These are phyloP conservation scores for Bryoglossum gracile DNA, from an alignment of 495 filamentous ascomycete species.

Conservation along the genomic window DNA sequence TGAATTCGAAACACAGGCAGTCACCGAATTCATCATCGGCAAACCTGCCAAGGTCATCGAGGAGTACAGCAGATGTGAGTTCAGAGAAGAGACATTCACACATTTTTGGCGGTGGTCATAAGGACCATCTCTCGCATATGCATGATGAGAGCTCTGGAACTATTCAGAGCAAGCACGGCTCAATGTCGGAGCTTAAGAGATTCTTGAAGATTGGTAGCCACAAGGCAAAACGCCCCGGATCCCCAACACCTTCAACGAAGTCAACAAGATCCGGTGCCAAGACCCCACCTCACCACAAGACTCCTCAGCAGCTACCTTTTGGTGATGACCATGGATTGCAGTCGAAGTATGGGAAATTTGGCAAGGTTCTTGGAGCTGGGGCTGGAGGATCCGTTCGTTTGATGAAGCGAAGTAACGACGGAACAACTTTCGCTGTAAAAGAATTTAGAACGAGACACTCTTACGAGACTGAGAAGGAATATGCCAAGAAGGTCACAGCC, in stretches of 20 bases:
- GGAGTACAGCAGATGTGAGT: constrained; percentile 24
- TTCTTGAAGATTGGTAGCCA: constrained; percentile 74
- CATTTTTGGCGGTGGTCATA: constrained; percentile 27
- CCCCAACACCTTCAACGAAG: constrained; percentile 45
- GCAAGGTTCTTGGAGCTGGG: constrained; percentile 86
- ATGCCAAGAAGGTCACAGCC: constrained; percentile 98
- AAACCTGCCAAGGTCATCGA: constrained; percentile 31
- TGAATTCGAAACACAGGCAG: constrained; percentile 38
- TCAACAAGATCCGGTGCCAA: constrained; percentile 45
- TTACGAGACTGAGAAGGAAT: constrained; percentile 90
- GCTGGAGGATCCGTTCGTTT: constrained; percentile 92
- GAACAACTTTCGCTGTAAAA: constrained; percentile 93
- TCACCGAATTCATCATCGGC: constrained; percentile 39
- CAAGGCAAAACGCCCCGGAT: constrained; percentile 60
- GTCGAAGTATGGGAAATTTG: constrained; percentile 91
- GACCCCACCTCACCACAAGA: constrained; percentile 50
- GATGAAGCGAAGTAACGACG: constrained; percentile 86
- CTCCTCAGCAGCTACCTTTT: constrained; percentile 69
- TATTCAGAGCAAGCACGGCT: constrained; percentile 56
- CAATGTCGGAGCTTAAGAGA: constrained; percentile 89
- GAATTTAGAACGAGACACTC: constrained; percentile 90
- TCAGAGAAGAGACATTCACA: constrained; percentile 17
- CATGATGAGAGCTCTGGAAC: constrained; percentile 39
- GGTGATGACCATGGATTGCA: constrained; percentile 87
- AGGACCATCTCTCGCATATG: constrained; percentile 42